Evolutionary conservation across 2,329 filamentous ascomycete species (phyloP).

Genomic region (Clarireedia homoeocarpa): DNA sequence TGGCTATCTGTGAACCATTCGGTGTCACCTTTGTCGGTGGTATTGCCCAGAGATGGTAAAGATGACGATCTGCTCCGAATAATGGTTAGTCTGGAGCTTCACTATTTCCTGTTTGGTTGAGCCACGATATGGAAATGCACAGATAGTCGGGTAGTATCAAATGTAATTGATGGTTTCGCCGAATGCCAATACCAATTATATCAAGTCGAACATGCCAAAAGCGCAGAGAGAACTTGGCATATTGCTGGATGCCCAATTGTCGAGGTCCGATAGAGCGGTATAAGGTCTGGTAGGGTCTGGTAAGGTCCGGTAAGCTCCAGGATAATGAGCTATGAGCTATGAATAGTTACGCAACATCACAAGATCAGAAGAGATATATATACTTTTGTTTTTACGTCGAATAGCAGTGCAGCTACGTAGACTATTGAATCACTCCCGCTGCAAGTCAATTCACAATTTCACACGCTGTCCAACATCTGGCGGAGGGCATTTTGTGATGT

Average conservation of each 20-base stretch:
- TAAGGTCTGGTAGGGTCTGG: too few species aligned
- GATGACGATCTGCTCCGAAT: not conserved
- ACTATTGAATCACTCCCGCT: slow-evolving; percentile 6
- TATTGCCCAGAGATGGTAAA: not conserved
- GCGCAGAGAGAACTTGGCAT: slow-evolving; percentile 1
- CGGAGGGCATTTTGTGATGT: not conserved
- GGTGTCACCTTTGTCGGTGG: not conserved
- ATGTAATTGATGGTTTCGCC: not conserved
- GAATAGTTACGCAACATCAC: slow-evolving; percentile 5
- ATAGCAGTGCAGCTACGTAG: not conserved
- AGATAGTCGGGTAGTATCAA: not conserved
- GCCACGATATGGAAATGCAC: not conserved
- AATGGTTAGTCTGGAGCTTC: not conserved
- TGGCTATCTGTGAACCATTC: not conserved
- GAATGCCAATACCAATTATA: not conserved
- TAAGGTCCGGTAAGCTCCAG: not conserved
- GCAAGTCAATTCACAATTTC: too few species aligned
- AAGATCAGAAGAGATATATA: slow-evolving; percentile 2
- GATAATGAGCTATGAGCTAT: slow-evolving; percentile 3
- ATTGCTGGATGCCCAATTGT: too few species aligned
- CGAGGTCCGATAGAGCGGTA: not conserved
- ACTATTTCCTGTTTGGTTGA: not conserved
- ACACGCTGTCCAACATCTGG: too few species aligned
- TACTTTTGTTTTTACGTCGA: not conserved
- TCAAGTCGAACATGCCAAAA: not conserved